A percentile compares a stretch with the other conserved stretches of the same genome.
Evolutionary conservation across 805 yeast genomes (phyloP).

Genomic region (Ogataea nitratoaversa): DNA sequence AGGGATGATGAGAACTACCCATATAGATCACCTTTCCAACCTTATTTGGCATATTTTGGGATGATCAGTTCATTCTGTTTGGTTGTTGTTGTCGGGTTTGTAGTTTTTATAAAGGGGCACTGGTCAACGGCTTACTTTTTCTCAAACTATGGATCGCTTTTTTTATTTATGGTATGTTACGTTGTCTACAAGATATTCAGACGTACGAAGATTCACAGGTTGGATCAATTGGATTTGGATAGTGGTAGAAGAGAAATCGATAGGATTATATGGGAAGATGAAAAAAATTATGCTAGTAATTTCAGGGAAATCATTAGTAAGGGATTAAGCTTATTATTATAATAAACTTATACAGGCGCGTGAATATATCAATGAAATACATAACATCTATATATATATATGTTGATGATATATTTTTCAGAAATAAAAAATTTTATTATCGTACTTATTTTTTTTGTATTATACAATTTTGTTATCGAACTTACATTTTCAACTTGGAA

Average conservation of each 20-base stretch:
- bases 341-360: conserved; percentile 2
- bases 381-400: not conserved
- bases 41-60: conserved; percentile 49
- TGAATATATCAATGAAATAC: too few species aligned
- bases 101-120: conserved; percentile 42
- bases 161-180: conserved; percentile 42
- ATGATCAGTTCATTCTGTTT: conserved; percentile 38
- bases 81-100: conserved; percentile 46
- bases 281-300: conserved; percentile 34
- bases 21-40: conserved; percentile 52
- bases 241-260: conserved; percentile 83
- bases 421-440: too few species aligned
- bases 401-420: conserved; percentile 7
- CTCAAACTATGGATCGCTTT: conserved; percentile 50
- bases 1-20: conserved; percentile 54
- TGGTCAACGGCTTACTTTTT: conserved; percentile 50
- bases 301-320: conserved; percentile 29
- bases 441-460: conserved; percentile 10
- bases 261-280: conserved; percentile 77
- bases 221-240: conserved; percentile 76
- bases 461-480: conserved; percentile 22
- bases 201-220: conserved; percentile 60
- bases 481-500: conserved; percentile 33
- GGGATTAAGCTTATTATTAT: conserved; percentile 17
- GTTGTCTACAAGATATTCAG: conserved; percentile 49